phyloP scores from a whole-genome alignment of 192 early-diverging fungal species.

The Obelidium mucronatum region DNA sequence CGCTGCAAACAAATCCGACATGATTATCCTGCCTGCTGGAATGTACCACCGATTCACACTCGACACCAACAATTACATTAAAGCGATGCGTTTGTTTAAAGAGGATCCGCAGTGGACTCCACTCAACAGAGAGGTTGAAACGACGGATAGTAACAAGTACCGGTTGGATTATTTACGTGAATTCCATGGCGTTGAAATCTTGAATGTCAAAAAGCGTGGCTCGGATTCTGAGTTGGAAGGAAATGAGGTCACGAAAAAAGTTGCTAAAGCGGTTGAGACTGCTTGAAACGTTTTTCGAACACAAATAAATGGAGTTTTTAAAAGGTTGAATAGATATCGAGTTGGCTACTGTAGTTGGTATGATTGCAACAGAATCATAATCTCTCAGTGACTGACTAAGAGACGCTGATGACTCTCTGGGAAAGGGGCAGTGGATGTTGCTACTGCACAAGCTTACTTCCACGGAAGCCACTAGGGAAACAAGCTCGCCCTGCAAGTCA shows the following conservation, averaged over 20 bases:
- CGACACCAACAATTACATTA: slow-evolving; percentile 87
- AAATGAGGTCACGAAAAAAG: not conserved
- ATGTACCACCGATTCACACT: slow-evolving; percentile 97
- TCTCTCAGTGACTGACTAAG: no score
- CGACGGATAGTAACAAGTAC: slow-evolving; percentile 32
- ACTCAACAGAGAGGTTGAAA: slow-evolving; percentile 15
- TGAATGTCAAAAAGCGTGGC: not conserved
- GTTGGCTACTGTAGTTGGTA: no score
- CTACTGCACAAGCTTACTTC: no score
- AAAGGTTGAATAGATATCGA: no score
- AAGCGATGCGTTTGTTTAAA: slow-evolving; percentile 78
- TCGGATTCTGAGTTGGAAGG: slow-evolving; percentile 1
- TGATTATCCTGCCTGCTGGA: slow-evolving; percentile 93
- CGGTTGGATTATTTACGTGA: slow-evolving; percentile 26
- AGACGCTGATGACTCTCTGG: no score
- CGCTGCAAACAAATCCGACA: slow-evolving; percentile 70
- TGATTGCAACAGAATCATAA: no score
- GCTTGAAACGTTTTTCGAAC: no score
- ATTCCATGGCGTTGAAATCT: not conserved
- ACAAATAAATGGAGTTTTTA: no score
- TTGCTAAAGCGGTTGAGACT: no score
- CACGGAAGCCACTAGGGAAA: no score
- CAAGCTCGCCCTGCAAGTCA: no score
- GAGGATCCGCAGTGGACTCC: slow-evolving; percentile 43
- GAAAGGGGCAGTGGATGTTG: no score